Percentiles rank a stretch among this genome's conserved stretches.
Conservation (phyloP, 768 basidiomycete genomes). For the Strobilomyces echinocephalus region DNA sequence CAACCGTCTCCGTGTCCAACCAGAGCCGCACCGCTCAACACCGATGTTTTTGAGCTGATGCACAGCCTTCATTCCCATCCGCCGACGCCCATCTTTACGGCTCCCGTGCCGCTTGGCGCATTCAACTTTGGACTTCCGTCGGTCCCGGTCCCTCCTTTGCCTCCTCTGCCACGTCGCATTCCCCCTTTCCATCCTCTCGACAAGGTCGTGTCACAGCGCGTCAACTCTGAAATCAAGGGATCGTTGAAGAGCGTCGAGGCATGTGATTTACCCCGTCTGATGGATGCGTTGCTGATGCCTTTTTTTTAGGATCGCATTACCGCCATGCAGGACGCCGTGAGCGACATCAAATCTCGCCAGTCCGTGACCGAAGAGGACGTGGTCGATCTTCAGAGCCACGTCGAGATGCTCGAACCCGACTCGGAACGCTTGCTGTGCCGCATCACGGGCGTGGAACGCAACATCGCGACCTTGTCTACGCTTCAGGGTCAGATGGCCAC, state of each 20-base stretch:
- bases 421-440: slow-evolving; percentile 28
- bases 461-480: slow-evolving; percentile 27
- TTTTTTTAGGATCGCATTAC: slow-evolving; percentile 23
- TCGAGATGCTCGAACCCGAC: slow-evolving; percentile 37
- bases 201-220: slow-evolving; percentile 14
- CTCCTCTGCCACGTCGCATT: slow-evolving; percentile 7
- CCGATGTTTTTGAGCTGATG: slow-evolving; percentile 12
- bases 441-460: slow-evolving; percentile 26
- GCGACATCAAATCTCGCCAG: slow-evolving; percentile 23
- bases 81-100: slow-evolving; percentile 15
- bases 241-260: slow-evolving; percentile 23
- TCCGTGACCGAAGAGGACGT: slow-evolving; percentile 27
- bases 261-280: neutral
- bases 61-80: slow-evolving; percentile 18
- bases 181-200: slow-evolving; percentile 14
- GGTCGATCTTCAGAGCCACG: slow-evolving; percentile 31
- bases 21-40: slow-evolving; percentile 10
- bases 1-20: slow-evolving; percentile 6
- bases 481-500: slow-evolving; percentile 23
- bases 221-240: slow-evolving; percentile 21
- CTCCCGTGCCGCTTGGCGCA: slow-evolving; percentile 15
- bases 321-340: slow-evolving; percentile 17
- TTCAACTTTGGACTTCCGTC: slow-evolving; percentile 17
- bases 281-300: neutral
- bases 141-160: slow-evolving; percentile 7